A percentile compares a stretch with the other conserved stretches of the same genome.
These are phyloP conservation scores for Cyclocybe aegerita DNA, from an alignment of 768 basidiomycete genomes.

Conservation along the genomic window DNA sequence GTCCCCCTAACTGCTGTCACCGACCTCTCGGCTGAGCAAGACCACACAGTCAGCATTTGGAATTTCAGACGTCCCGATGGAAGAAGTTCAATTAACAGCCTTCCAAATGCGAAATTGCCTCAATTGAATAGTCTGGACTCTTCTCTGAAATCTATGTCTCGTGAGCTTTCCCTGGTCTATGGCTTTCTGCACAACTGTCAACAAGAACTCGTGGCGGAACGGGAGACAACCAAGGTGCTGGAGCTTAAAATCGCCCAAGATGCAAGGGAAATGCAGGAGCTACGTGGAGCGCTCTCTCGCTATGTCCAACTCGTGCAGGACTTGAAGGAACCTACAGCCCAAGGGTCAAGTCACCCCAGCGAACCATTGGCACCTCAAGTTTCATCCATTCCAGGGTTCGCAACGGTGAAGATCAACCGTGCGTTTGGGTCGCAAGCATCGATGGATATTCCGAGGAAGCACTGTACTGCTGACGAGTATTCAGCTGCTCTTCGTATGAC, in stretches of 20 bases:
- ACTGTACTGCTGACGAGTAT: constrained; percentile 43
- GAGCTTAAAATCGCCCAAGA: constrained; percentile 19
- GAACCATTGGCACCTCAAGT: no score
- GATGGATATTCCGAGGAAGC: constrained; percentile 6
- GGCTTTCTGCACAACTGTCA: constrained; percentile 15
- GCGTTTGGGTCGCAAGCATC: constrained; percentile 15
- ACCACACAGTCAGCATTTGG: no score
- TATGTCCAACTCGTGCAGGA: constrained; percentile 11
- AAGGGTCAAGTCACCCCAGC: not conserved
- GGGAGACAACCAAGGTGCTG: constrained; percentile 11
- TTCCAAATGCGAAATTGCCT: not conserved
- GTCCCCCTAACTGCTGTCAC: constrained; percentile 7
- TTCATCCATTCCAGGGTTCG: not conserved
- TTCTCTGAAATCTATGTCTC: constrained; percentile 18
- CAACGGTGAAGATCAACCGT: not conserved
- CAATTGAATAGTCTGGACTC: constrained; percentile 10
- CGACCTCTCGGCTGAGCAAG: constrained; percentile 3
- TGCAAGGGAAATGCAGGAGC: constrained; percentile 11
- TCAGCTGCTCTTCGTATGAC: constrained; percentile 48
- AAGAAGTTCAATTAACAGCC: no score
- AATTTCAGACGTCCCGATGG: no score
- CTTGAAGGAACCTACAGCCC: not conserved
- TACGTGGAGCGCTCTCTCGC: constrained; percentile 18
- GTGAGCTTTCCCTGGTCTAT: constrained; percentile 19
- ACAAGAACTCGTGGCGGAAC: constrained; percentile 16